Evolutionary conservation across 2,329 filamentous ascomycete genomes (phyloP), one percentile per base, ranked within the genome.

Genomic region (Aspergillus sp.): DNA sequence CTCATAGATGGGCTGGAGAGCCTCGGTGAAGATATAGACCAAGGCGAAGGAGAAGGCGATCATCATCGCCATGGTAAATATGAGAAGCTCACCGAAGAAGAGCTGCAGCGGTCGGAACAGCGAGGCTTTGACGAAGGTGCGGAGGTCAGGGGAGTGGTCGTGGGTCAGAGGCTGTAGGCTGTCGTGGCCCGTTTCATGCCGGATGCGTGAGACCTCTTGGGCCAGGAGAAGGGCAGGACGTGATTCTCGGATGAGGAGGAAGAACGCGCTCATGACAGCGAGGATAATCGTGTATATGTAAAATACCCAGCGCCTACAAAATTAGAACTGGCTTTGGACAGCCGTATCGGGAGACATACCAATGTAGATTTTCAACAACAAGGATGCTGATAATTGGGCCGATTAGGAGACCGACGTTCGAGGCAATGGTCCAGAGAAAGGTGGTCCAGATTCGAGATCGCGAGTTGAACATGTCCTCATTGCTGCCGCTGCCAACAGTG

Each of bases 11-110:
- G 72, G 65, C 1, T 72, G 70, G 0, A 82, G 63, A 0, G 78
- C 74, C 66, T 82, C 80, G 1, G 80, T 78, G 62, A 82, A 80
- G 7, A 82, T 73, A 59, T 82, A 83, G n/a, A 82, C 75, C 7
- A 82, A 67, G 0, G 73, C 78, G 56, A 78, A 80, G 3, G 76
- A 74, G 9, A 76, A 69, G 4, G 76, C 76, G 5, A 71, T 77
- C 63, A 82, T 78, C 23, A 79, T 65, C 1, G 80, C 70, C 5
- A 78, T 72, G 38, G 76, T 65, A 30, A 79, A 73, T 12, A 83
- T 74, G 38, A 83, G 76, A 0, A 81, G 81, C 60, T 83, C 80
- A 0, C 76, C 79, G 61, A 78, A 73, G 56, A 81, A 75, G 1
- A 83, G 72, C 4, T 69, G 67, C 1, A 76, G 49, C 0, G 80